These are phyloP conservation scores for Pulicaria dysenterica DNA, from an alignment of 129 eudicot species.

Conservation along the genomic window DNA sequence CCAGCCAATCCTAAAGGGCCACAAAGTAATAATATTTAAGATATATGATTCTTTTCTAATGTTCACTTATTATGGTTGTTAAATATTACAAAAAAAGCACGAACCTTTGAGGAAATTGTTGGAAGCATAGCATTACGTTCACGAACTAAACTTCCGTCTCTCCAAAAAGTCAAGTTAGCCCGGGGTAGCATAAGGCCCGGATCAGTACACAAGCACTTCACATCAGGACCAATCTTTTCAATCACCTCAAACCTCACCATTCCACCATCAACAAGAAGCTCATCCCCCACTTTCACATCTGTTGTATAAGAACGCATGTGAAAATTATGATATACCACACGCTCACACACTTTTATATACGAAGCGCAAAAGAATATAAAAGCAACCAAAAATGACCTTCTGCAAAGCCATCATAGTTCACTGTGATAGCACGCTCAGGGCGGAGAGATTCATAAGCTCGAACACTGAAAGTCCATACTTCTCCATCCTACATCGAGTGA, in stretches of 20 bases:
- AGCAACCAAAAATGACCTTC: constrained; percentile 53
- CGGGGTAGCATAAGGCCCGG: constrained; percentile 93
- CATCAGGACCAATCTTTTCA: constrained; percentile 98
- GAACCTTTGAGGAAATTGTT: constrained; percentile 88
- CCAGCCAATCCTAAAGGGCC: constrained; percentile 86
- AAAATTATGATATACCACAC: background rate
- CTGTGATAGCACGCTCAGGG: constrained; percentile 74
- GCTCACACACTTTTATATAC: too few relatives aligned
- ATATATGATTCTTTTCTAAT: background rate
- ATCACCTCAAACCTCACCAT: constrained; percentile 98
- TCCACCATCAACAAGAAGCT: constrained; percentile 95
- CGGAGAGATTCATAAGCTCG: constrained; percentile 74
- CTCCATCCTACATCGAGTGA: constrained; percentile 65
- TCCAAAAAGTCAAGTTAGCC: constrained; percentile 92
- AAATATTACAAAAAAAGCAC: constrained; percentile 15
- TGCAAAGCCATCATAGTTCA: constrained; percentile 93
- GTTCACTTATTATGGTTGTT: background rate
- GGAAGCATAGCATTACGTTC: constrained; percentile 95
- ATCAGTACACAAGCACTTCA: constrained; percentile 87
- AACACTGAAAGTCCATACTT: constrained; percentile 90
- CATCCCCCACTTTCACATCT: constrained; percentile 96
- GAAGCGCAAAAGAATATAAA: background rate
- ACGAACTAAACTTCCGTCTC: constrained; percentile 84
- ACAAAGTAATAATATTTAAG: background rate
- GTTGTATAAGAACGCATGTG: constrained; percentile 18